Percentiles rank a stretch among this genome's conserved stretches.
These are phyloP conservation scores for Epichloe uncinata DNA, from an alignment of 2,329 filamentous ascomycete species.

Conservation along the genomic window DNA sequence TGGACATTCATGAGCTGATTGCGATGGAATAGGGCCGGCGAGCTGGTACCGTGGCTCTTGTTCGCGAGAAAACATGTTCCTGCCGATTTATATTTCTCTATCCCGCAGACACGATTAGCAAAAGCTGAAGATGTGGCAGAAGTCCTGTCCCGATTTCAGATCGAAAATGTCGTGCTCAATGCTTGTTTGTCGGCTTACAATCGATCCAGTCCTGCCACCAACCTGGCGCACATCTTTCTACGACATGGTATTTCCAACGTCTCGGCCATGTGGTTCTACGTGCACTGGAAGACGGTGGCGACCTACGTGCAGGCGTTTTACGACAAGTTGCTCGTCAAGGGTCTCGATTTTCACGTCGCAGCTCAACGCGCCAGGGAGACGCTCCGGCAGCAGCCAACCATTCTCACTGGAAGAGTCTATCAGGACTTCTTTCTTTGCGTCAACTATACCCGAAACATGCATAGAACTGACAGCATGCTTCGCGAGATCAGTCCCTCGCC, in stretches of 20 bases:
- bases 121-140: slow-evolving; percentile 12
- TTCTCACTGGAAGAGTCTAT: slow-evolving; percentile 9
- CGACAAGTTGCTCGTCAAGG: slow-evolving; percentile 13
- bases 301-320: slow-evolving; percentile 17
- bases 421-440: slow-evolving; percentile 19
- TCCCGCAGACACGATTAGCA: slow-evolving; percentile 14
- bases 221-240: slow-evolving; percentile 16
- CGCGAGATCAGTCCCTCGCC: slow-evolving; percentile 12
- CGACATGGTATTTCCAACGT: slow-evolving; percentile 14
- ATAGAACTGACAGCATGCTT: slow-evolving; percentile 7
- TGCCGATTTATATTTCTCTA: slow-evolving; percentile 7
- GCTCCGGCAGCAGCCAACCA: slow-evolving; percentile 12
- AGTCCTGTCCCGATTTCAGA: slow-evolving; percentile 11
- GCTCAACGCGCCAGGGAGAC: slow-evolving; percentile 16
- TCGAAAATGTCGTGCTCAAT: slow-evolving; percentile 18
- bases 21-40: slow-evolving; percentile 8
- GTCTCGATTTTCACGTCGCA: slow-evolving; percentile 16
- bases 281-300: slow-evolving; percentile 16
- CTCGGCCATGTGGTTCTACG: slow-evolving; percentile 19
- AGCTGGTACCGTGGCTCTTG: slow-evolving; percentile 12
- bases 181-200: slow-evolving; percentile 18
- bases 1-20: background rate
- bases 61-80: slow-evolving; percentile 12
- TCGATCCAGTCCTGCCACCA: slow-evolving; percentile 11
- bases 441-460: slow-evolving; percentile 14